These are phyloP conservation scores for Pseudogymnoascus sp. DNA, from an alignment of 2,329 filamentous ascomycete genomes.

Conservation along the genomic window DNA sequence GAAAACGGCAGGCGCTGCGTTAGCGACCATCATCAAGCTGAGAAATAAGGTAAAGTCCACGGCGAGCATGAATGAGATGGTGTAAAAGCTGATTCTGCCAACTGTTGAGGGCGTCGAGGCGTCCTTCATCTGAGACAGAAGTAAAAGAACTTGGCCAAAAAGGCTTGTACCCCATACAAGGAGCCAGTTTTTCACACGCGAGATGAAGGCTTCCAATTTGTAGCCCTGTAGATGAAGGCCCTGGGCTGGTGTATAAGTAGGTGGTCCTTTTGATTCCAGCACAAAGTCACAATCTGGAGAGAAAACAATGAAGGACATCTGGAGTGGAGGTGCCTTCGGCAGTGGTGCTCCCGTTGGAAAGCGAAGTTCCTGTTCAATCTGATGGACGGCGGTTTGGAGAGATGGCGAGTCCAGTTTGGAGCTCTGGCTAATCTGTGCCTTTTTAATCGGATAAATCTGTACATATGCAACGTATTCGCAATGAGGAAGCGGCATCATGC, in stretches of 20 bases:
- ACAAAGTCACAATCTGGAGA: constrained; percentile 63
- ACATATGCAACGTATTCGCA: constrained; percentile 87
- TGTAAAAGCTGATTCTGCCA: constrained; percentile 57
- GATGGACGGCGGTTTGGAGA: constrained; percentile 34
- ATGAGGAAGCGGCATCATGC: constrained; percentile 55
- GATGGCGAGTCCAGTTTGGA: neutral
- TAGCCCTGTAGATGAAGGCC: constrained; percentile 49
- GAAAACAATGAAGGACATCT: constrained; percentile 56
- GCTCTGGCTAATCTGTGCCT: neutral
- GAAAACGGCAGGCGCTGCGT: constrained; percentile 46
- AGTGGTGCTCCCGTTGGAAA: constrained; percentile 52
- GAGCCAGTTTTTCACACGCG: constrained; percentile 51
- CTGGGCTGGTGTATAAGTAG: constrained; percentile 42
- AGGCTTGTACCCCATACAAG: constrained; percentile 48
- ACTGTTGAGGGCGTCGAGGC: constrained; percentile 60
- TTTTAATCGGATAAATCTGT: constrained; percentile 50
- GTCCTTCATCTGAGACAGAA: constrained; percentile 58
- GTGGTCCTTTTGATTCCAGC: constrained; percentile 55
- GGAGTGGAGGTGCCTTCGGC: constrained; percentile 43
- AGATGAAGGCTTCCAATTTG: constrained; percentile 52
- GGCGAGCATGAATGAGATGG: constrained; percentile 52
- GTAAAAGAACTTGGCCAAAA: constrained; percentile 51
- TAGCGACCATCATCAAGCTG: constrained; percentile 45
- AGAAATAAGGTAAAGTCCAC: constrained; percentile 50
- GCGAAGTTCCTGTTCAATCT: constrained; percentile 55